These are phyloP conservation scores for Sorghum bicolor DNA, from an alignment of 176 grass and related monocot genomes.

Conservation along the genomic window Sorghum_bicolor_NCBIv3 NC_012870.2:10668501-10669000, in stretches of 20 bases:
- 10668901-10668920: neutral
- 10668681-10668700: conserved; percentile 29
- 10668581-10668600: conserved; percentile 62
- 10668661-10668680: conserved; percentile 41
- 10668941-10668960: conserved; percentile 39
- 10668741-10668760: conserved; percentile 68
- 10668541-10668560: conserved; percentile 14
- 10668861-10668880: neutral
- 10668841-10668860: neutral
- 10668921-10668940: neutral
- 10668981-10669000: conserved; percentile 63
- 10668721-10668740: conserved; percentile 58
- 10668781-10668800: conserved; percentile 38
- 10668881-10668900: conserved; percentile 8
- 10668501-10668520: conserved; percentile 27
- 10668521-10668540: conserved; percentile 11
- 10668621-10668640: conserved; percentile 59
- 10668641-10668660: conserved; percentile 64
- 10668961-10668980: conserved; percentile 42
- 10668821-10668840: conserved; percentile 71
- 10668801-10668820: conserved; percentile 41
- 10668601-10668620: conserved; percentile 68
- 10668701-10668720: conserved; percentile 37
- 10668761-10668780: conserved; percentile 38
- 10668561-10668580: conserved; percentile 68